phyloP scores from a whole-genome alignment of 345 rosid genomes.

The Eucalyptus pauciflora region DNA sequence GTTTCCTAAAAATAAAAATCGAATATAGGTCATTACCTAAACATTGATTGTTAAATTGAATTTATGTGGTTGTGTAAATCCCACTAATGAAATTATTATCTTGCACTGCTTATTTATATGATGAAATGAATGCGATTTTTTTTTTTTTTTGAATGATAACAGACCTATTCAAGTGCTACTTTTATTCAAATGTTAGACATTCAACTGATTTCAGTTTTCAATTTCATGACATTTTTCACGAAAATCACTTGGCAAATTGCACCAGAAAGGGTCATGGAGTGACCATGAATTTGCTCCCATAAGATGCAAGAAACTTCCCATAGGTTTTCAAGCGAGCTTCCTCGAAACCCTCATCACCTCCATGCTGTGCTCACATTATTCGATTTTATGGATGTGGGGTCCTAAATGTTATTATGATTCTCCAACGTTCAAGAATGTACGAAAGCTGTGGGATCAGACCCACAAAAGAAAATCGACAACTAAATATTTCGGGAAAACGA shows the following conservation, averaged over 20 bases:
- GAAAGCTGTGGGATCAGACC: no score
- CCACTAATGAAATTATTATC: background rate
- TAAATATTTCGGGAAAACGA: no score
- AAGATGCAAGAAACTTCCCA: background rate
- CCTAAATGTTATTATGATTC: background rate
- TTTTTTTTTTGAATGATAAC: no score
- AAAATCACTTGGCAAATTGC: background rate
- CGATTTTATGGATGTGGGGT: background rate
- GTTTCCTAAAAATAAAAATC: no score
- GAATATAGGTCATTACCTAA: no score
- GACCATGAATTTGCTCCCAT: background rate
- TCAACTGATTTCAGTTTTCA: accelerated
- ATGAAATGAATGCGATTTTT: no score
- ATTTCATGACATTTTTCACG: background rate
- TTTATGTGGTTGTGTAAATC: no score
- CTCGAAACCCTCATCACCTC: background rate
- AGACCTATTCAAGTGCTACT: no score
- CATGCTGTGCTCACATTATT: background rate
- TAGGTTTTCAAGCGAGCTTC: background rate
- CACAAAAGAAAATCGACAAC: no score
- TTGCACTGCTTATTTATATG: background rate
- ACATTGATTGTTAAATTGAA: no score
- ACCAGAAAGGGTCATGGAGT: background rate
- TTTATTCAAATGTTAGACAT: background rate
- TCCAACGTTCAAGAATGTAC: no score